Evolutionary conservation across 805 yeast genomes (phyloP), one percentile per base, ranked within the genome.

Genomic region (Millerago galiae): DNA sequence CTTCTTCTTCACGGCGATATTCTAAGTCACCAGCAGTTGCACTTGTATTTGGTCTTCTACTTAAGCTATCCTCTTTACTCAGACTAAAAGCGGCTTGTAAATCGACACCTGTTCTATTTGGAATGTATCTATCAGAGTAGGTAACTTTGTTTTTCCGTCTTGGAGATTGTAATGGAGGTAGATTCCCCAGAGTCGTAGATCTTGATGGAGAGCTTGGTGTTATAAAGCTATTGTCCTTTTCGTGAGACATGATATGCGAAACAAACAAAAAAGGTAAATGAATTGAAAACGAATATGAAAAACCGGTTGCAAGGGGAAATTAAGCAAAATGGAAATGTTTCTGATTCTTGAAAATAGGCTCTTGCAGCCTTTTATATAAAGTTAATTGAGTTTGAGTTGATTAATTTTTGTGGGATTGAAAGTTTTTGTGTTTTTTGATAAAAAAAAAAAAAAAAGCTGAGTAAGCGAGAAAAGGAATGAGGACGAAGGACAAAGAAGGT

Each of bases 121-220:
- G 99, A 24, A 93, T 86, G 60, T 79, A 88, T 43, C 98, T 68
- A 61, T 90, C 99, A 48, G 85, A 80, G 62, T 83, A 85, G 1
- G 77, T 68, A 3, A 75, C 62, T 42, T 71, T 71, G 42, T 69
- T 67, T 45, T 54, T 53, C 18, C 58, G 46, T 13, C 59, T 45
- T 4, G 61, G 61, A 1, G 59, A 80, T 61, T 55, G 60, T 15
- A 43, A 8, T 1, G 49, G 34, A 1, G 47, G 41, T 1, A 42
- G 14, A 26, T 43, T 43, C 6, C 49, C 47, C 3, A 61, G 42
- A 4, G 63, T 50, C 4, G 64, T 46, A 2, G 63, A 56, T 33
- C 68, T 48, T 5, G 68, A 55, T 4, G 60, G 61, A 2, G 60
- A 55, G 35, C 56, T 45, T 14, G 61, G 61, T 2, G 61, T 57